These are phyloP conservation scores for Naganishia friedmannii DNA, from an alignment of 768 basidiomycete species.

Conservation along the genomic window DNA sequence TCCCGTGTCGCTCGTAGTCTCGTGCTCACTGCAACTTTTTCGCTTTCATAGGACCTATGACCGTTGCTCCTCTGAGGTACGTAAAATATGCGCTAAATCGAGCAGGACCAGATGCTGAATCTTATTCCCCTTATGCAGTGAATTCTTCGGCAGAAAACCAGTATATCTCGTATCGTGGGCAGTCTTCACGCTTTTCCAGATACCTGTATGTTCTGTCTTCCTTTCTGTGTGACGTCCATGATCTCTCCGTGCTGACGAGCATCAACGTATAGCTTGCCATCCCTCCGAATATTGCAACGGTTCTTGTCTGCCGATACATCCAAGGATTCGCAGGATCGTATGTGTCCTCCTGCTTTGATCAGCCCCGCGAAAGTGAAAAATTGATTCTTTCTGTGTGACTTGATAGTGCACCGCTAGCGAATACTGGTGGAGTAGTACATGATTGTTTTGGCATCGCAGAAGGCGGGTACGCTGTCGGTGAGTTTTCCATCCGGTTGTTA, in stretches of 20 bases:
- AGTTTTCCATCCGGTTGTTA: neutral
- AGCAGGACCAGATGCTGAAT: neutral
- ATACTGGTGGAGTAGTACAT: conserved; percentile 42
- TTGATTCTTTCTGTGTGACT: neutral
- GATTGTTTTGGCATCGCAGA: conserved; percentile 39
- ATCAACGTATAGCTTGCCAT: conserved; percentile 28
- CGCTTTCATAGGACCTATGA: neutral
- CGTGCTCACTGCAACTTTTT: neutral
- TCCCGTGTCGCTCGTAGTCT: too few species aligned
- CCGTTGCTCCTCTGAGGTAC: conserved; percentile 12
- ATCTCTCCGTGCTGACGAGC: conserved; percentile 28
- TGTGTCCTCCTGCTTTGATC: neutral
- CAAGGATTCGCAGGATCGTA: conserved; percentile 41
- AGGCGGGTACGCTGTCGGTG: conserved; percentile 32
- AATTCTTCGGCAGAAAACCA: conserved; percentile 34
- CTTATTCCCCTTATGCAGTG: neutral
- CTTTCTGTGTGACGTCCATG: neutral
- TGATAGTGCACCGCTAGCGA: conserved; percentile 33
- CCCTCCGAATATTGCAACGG: conserved; percentile 36
- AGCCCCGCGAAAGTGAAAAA: neutral
- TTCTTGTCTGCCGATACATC: conserved; percentile 39
- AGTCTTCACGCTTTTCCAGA: conserved; percentile 39
- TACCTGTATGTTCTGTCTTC: conserved; percentile 34
- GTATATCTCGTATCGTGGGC: conserved; percentile 41
- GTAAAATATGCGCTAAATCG: neutral